phyloP scores from a whole-genome alignment of 106 monocot genomes.

The Phalaenopsis aphrodite region DNA sequence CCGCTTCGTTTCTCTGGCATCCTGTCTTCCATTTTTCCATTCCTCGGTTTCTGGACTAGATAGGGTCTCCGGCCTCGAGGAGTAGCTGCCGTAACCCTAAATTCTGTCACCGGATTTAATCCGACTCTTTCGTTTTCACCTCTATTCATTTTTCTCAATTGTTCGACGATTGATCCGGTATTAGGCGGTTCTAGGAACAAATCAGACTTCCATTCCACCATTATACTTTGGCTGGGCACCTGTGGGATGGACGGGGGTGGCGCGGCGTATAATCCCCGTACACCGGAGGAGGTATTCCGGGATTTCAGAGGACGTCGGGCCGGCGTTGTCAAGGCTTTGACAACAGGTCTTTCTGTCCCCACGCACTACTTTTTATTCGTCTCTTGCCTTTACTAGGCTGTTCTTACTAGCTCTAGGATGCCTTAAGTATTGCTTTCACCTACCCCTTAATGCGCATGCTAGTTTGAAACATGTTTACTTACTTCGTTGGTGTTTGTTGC shows the following conservation, averaged over 20 bases:
- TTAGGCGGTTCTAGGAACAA: background rate
- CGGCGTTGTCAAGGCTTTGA: conserved; percentile 8
- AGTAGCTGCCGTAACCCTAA: too few species aligned
- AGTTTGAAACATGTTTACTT: background rate
- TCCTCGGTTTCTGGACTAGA: too few species aligned
- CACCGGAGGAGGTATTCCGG: conserved; percentile 8
- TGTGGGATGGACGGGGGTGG: conserved; percentile 3
- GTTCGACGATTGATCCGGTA: background rate
- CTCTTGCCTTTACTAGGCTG: background rate
- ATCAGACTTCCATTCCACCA: background rate
- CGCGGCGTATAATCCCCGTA: conserved; percentile 7
- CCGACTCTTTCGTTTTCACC: background rate
- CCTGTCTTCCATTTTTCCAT: too few species aligned
- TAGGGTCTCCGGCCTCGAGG: too few species aligned
- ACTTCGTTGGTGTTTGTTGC: background rate
- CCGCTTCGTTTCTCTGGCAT: too few species aligned
- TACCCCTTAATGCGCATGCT: background rate
- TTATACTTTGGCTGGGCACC: background rate
- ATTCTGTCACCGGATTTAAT: too few species aligned
- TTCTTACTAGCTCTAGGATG: too few species aligned
- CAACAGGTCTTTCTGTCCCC: background rate
- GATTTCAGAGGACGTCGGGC: conserved; percentile 8
- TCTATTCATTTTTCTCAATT: background rate
- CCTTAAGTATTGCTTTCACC: too few species aligned
- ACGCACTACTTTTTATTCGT: background rate